Conservation (phyloP, 148 eudicot genomes). For the Fagopyrum tataricum region DNA sequence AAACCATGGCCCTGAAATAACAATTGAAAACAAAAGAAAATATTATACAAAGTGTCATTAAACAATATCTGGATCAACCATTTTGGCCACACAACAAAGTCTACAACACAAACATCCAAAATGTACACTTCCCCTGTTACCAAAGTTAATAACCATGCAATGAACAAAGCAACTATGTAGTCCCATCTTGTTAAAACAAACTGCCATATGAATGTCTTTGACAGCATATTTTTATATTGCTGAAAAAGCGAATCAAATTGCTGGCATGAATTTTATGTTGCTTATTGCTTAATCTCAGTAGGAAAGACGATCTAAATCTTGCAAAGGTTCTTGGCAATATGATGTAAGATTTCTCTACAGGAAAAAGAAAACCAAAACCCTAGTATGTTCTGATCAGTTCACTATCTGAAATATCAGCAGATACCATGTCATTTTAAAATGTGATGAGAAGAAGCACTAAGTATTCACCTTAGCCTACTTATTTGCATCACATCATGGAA, state of each 20-base stretch:
- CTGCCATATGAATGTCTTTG: background rate
- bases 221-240: background rate
- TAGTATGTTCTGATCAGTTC: background rate
- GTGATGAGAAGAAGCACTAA: background rate
- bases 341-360: background rate
- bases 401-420: background rate
- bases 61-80: background rate
- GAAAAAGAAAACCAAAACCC: background rate
- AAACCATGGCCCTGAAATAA: constrained; percentile 82
- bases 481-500: background rate
- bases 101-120: background rate
- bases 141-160: background rate
- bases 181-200: background rate
- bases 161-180: background rate
- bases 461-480: background rate
- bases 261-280: background rate
- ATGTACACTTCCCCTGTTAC: background rate
- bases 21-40: background rate
- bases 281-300: background rate
- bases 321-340: background rate
- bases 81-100: background rate
- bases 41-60: background rate
- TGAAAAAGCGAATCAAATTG: background rate
- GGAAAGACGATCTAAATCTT: background rate
- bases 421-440: background rate